Percentiles rank a stretch among this genome's conserved stretches.
Evolutionary conservation across 176 grass and related monocot species (phyloP).

Genomic region (Cenchrus purpureus): DNA sequence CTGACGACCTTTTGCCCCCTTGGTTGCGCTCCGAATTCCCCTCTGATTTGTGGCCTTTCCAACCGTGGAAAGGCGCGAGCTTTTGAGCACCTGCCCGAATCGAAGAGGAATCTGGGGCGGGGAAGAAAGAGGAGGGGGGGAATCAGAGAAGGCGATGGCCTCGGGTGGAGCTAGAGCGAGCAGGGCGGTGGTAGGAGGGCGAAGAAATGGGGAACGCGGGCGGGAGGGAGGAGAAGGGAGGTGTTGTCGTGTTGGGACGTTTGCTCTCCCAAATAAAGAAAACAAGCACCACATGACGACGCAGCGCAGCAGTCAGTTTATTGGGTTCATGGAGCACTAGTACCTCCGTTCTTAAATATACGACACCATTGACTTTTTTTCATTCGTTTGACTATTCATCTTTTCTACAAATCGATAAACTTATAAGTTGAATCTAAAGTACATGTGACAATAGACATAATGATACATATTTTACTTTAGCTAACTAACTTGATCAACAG

Average conservation of each 20-base stretch:
- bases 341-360: no score
- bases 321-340: no score
- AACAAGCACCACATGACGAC: neutral
- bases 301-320: neutral
- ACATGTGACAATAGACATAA: no score
- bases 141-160: neutral
- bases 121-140: neutral
- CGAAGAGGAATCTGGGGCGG: neutral
- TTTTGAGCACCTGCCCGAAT: neutral
- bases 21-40: neutral
- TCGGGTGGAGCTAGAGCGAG: neutral
- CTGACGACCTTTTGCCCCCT: neutral
- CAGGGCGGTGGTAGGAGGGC: neutral
- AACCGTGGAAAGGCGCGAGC: neutral
- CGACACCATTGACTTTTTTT: no score
- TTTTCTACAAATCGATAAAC: no score
- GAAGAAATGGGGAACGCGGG: slow-evolving; percentile 9
- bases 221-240: neutral
- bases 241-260: neutral
- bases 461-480: no score
- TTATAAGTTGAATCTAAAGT: no score
- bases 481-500: no score
- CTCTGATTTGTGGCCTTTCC: neutral
- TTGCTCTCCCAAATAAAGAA: neutral
- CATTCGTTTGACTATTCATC: no score